A percentile compares a stretch with the other conserved stretches of the same genome.
phyloP scores from a whole-genome alignment of 1,139 yeast genomes.

The Debaryomyces subglobosus region DNA sequence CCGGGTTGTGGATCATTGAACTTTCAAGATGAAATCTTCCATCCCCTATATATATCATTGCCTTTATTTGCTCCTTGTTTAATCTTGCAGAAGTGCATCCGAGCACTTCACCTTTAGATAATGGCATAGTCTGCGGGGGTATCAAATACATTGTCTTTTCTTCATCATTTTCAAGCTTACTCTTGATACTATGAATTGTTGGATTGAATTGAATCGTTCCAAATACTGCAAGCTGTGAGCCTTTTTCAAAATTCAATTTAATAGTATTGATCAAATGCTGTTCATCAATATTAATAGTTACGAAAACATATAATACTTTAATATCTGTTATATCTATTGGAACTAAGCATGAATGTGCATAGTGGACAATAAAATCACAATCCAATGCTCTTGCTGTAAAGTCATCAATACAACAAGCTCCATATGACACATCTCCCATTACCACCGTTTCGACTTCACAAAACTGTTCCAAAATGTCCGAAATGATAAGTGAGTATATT shows the following conservation, averaged over 20 bases:
- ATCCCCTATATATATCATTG: conserved; percentile 92
- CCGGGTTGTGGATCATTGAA: conserved; percentile 97
- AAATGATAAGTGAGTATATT: conserved; percentile 80
- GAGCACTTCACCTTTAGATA: conserved; percentile 93
- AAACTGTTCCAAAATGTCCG: conserved; percentile 91
- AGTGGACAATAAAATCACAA: conserved; percentile 93
- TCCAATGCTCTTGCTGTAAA: conserved; percentile 90
- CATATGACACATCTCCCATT: conserved; percentile 99
- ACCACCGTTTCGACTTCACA: conserved; percentile 86
- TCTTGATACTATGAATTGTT: conserved; percentile 77
- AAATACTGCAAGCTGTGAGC: conserved; percentile 73
- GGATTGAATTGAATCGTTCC: conserved; percentile 98
- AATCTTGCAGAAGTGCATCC: conserved; percentile 94
- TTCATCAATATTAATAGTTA: conserved; percentile 88
- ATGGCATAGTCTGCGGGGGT: conserved; percentile 91
- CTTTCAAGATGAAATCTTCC: conserved; percentile 95
- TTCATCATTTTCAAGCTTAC: conserved; percentile 52
- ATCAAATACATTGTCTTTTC: conserved; percentile 62
- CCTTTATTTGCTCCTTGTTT: conserved; percentile 62
- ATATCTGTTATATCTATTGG: conserved; percentile 91
- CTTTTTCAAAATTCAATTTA: conserved; percentile 64
- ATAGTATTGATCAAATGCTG: conserved; percentile 78
- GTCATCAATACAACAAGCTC: conserved; percentile 98
- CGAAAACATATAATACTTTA: conserved; percentile 92
- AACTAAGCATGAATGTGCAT: conserved; percentile 96